Evolutionary conservation across 2,329 filamentous ascomycete genomes (phyloP), one percentile per base, ranked within the genome.

Genomic region (Periconia digitata): DNA sequence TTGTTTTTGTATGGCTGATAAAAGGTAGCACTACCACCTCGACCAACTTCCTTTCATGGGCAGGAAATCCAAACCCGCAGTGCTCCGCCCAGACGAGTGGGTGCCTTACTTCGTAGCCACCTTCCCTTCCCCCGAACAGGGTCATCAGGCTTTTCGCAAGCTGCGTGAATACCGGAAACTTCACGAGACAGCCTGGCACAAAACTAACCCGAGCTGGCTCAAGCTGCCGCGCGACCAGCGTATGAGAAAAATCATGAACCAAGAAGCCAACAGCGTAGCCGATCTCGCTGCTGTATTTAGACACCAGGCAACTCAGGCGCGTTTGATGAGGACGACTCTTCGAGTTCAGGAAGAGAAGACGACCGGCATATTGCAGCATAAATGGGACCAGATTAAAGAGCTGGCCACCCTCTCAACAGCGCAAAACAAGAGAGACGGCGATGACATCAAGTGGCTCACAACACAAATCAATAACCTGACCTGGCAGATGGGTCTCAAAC

Each of bases 71-170:
- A 74, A 81, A 18, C 83, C 83, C 22, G 69, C 79, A 35, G 67
- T 65, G 7, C 70, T 86, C 42, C 82, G 84, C 51, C 82, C 80
- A 63, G 84, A 86, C 64, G 74, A 84, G 64, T 86, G 84, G 84
- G 72, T 72, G 13, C 83, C 83, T 0, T 79, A 84, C 64, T 83
- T 76, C 62, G 79, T 78, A 21, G 72, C 85, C 41, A 76, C 78
- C 52, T 83, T 86, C 56, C 76, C 79, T 22, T 69, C 74, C 36
- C 54, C 74, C 36, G 64, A 62, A 12, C 66, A 71, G 50, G 83
- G 83, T 44, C 75, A 83, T 17, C 70, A 76, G 37, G 80, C 80
- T 17, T 85, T 78, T 66, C 74, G 77, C 42, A 77, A 80, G 53
- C 76, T 86, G 43, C 80, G 80, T 52, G 83, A 86, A 69, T 83